phyloP scores from a whole-genome alignment of 176 grass and related monocot genomes.

The Microstegium vimineum region DNA sequence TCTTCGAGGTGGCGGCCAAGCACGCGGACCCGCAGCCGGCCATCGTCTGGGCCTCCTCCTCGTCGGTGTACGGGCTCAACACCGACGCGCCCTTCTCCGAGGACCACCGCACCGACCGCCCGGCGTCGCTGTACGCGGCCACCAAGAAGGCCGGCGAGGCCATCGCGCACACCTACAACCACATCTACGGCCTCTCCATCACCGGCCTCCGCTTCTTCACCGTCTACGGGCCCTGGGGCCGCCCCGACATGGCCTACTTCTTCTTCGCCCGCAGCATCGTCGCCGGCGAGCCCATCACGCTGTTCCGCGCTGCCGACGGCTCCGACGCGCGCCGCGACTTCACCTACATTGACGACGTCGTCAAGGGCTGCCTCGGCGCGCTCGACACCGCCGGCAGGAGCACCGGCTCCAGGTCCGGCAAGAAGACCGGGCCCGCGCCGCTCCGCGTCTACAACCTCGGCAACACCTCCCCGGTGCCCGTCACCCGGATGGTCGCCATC shows the following conservation, averaged over 20 bases:
- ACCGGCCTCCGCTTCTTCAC: slow-evolving; percentile 97
- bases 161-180: slow-evolving; percentile 89
- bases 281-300: slow-evolving; percentile 71
- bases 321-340: slow-evolving; percentile 73
- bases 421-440: too few relatives aligned
- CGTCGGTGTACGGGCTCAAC: slow-evolving; percentile 93
- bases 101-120: slow-evolving; percentile 81
- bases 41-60: slow-evolving; percentile 85
- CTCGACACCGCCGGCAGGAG: slow-evolving; percentile 72
- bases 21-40: slow-evolving; percentile 90
- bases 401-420: slow-evolving; percentile 60
- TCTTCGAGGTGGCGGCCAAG: slow-evolving; percentile 76
- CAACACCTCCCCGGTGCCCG: too few relatives aligned
- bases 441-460: too few relatives aligned
- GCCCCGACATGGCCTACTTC: slow-evolving; percentile 99
- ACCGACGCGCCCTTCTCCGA: slow-evolving; percentile 79
- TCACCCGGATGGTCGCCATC: too few relatives aligned
- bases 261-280: slow-evolving; percentile 74
- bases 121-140: slow-evolving; percentile 91
- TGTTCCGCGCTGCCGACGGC: slow-evolving; percentile 65
- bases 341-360: slow-evolving; percentile 98
- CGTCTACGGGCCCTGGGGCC: slow-evolving; percentile 90
- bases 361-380: slow-evolving; percentile 81
- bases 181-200: slow-evolving; percentile 97
- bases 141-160: slow-evolving; percentile 98